These are phyloP conservation scores for Claviceps sp. DNA, from an alignment of 2,329 filamentous ascomycete species.

Conservation along the genomic window DNA sequence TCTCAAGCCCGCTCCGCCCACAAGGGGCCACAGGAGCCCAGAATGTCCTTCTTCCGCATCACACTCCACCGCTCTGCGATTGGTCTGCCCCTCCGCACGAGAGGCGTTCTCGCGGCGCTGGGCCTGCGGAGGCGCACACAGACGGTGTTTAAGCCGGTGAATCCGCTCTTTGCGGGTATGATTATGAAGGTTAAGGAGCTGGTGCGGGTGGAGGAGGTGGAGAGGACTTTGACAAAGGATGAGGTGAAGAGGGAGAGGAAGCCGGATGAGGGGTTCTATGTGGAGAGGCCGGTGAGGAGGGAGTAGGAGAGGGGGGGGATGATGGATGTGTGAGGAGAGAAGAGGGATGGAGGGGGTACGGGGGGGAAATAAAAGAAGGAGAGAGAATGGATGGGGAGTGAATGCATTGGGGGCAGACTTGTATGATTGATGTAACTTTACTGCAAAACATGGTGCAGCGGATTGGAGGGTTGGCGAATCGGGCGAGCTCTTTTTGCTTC, in stretches of 20 bases:
- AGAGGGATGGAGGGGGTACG: background rate
- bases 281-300: conserved; percentile 43
- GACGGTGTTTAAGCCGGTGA: conserved; percentile 81
- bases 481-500: background rate
- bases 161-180: conserved; percentile 70
- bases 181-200: conserved; percentile 92
- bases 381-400: background rate
- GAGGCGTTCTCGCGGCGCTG: conserved; percentile 71
- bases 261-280: conserved; percentile 68
- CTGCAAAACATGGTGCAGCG: background rate
- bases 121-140: conserved; percentile 74
- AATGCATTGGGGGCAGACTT: background rate
- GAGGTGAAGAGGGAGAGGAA: conserved; percentile 60
- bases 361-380: background rate
- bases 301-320: background rate
- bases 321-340: background rate
- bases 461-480: background rate
- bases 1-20: too few relatives aligned
- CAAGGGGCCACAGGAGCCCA: background rate
- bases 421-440: background rate
- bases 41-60: conserved; percentile 77
- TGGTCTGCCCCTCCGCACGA: conserved; percentile 67
- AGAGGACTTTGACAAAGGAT: conserved; percentile 42
- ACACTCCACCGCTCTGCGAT: conserved; percentile 83
- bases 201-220: conserved; percentile 69